Evolutionary conservation across 345 rosid genomes (phyloP), one percentile per base, ranked within the genome.

Genomic region (Populus euphratica): DNA sequence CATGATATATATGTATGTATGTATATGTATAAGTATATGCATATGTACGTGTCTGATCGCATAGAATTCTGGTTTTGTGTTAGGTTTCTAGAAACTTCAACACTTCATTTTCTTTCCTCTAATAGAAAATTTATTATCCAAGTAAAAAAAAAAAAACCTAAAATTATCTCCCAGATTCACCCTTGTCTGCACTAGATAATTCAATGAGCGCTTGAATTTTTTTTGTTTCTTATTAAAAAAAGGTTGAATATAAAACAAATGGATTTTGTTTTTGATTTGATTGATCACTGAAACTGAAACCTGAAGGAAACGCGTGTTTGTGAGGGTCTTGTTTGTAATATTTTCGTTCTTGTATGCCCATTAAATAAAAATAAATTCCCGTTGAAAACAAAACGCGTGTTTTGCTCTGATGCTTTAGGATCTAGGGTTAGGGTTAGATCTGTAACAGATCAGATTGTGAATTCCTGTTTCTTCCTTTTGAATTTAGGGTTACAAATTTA

Each of bases 101-200:
- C 2, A 9, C 44, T 10, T 10, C 44, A 11, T 41, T 47, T 47
- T 47, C 5, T 47, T 47, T 47, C 50, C 17, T 14, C 17, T 47
- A 47, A 12, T 13, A 47, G 17, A 47, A 47, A 47, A 12, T 13
- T 47, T 47, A 12, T 47, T 14, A 12, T 14, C 5, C 16, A 47
- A 3, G 50, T 14, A 6, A 39, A 18, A 18, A 20, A 36, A 36
- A 41, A 43, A 74, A 41, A 27, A 1, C 59, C 56, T 33, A 44
- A 49, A 64, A 47, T 36, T 77, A 38, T 77, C 29, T 77, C 64
- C 80, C 80, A 49, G 50, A 36, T 71, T 77, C 72, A 31, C 71
- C 80, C 76, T 64, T 72, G 39, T 65, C 66, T 20, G 33, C 63
- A 8, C 75, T 61, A 47, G 31, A 35, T 39, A 66, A 41, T 49